Percentiles rank a stretch among this genome's conserved stretches.
Evolutionary conservation across 352 stramenopile genomes (phyloP).

Genomic region (Detonula confervacea): DNA sequence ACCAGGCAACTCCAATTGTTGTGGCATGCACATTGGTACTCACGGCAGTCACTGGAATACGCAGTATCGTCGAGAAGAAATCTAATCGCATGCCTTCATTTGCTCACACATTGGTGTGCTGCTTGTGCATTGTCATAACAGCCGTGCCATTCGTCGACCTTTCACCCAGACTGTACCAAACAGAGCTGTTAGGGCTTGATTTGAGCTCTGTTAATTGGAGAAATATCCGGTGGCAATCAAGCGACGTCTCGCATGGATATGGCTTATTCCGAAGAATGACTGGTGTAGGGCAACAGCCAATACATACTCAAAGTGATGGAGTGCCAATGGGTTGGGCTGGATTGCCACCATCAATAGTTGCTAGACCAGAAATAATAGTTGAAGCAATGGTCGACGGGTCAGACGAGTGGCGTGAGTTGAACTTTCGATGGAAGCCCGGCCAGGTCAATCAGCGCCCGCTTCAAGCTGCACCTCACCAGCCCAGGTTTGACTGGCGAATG

Average conservation of each 20-base stretch:
- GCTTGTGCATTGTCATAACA: constrained; percentile 41
- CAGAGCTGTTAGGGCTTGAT: constrained; percentile 9
- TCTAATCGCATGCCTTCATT: constrained; percentile 18
- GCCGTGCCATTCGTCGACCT: constrained; percentile 49
- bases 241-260: constrained; percentile 77
- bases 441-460: constrained; percentile 52
- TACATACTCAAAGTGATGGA: neutral
- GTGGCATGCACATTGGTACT: constrained; percentile 28
- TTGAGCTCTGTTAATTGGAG: constrained; percentile 11
- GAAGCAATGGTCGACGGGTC: constrained; percentile 73
- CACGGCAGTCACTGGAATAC: constrained; percentile 17
- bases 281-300: constrained; percentile 79
- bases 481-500: constrained; percentile 92
- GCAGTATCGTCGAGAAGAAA: neutral
- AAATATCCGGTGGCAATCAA: constrained; percentile 2
- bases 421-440: constrained; percentile 90
- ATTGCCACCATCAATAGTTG: constrained; percentile 80
- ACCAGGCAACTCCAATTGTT: constrained; percentile 24
- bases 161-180: constrained; percentile 14
- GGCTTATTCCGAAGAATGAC: constrained; percentile 91
- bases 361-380: constrained; percentile 90
- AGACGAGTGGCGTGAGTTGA: constrained; percentile 83
- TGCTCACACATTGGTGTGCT: constrained; percentile 33
- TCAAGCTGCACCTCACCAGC: constrained; percentile 81
- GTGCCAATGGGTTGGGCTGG: constrained; percentile 49